Evolutionary conservation across 2,329 filamentous ascomycete species (phyloP).

Genomic region (Exophiala xenobiotica): DNA sequence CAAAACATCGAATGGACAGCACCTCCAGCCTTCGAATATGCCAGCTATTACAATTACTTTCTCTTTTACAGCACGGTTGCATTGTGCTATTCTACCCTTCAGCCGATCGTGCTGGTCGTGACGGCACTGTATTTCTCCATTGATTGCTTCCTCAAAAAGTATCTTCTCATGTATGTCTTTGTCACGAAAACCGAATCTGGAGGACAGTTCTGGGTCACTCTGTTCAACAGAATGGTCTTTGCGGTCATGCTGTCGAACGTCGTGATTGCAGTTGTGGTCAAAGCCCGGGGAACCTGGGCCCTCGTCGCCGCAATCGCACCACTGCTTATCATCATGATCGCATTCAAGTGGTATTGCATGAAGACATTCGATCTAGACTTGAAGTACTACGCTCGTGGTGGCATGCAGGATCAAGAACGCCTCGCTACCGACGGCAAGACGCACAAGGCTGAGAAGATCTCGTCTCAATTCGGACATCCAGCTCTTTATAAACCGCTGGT

Average conservation of each 20-base stretch:
- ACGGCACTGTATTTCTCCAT: conserved; percentile 86
- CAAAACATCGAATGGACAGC: conserved; percentile 91
- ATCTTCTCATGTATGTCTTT: conserved; percentile 89
- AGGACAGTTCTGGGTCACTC: conserved; percentile 83
- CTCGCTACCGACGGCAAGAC: conserved; percentile 14
- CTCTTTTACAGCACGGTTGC: conserved; percentile 90
- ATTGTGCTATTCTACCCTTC: conserved; percentile 77
- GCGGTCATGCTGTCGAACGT: conserved; percentile 74
- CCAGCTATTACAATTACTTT: conserved; percentile 97
- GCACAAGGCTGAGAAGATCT: conserved; percentile 47
- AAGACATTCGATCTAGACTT: conserved; percentile 74
- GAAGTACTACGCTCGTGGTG: conserved; percentile 72
- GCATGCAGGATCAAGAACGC: conserved; percentile 49
- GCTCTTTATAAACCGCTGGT: conserved; percentile 85
- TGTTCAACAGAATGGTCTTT: conserved; percentile 92
- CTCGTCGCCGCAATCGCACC: conserved; percentile 72
- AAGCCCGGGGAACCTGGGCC: conserved; percentile 63
- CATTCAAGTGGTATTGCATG: conserved; percentile 84
- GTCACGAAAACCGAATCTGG: conserved; percentile 96
- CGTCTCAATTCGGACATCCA: conserved; percentile 83
- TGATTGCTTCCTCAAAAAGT: conserved; percentile 91
- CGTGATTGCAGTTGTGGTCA: conserved; percentile 73
- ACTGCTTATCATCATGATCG: conserved; percentile 72
- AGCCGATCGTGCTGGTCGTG: conserved; percentile 82
- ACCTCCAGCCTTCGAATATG: conserved; percentile 89